A percentile compares a stretch with the other conserved stretches of the same genome.
phyloP scores from a whole-genome alignment of 208 protist species.

The Acanthamoeba royreba region DNA sequence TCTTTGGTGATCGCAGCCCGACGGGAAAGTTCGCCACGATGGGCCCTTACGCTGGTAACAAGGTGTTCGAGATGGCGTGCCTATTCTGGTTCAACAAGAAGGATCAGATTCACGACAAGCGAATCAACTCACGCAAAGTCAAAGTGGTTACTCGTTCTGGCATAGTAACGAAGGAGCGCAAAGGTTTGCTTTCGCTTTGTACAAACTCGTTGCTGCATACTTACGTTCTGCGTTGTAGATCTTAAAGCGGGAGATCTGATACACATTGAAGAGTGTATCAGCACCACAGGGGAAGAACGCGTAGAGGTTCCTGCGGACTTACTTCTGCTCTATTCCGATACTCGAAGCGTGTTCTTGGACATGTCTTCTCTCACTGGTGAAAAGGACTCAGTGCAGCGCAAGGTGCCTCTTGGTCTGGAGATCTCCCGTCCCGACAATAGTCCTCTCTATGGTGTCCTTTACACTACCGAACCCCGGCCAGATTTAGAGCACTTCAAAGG shows the following conservation, averaged over 20 bases:
- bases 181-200: neutral
- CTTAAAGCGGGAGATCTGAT: slow-evolving; percentile 18
- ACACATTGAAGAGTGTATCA: neutral
- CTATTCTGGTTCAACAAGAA: slow-evolving; percentile 53
- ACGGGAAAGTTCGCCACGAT: slow-evolving; percentile 50
- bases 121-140: slow-evolving; percentile 33
- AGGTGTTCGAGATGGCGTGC: slow-evolving; percentile 44
- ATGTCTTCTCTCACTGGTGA: slow-evolving; percentile 45
- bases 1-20: neutral
- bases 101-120: slow-evolving; percentile 25
- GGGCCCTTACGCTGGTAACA: slow-evolving; percentile 39
- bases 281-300: neutral
- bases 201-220: neutral
- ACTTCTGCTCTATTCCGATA: slow-evolving; percentile 21
- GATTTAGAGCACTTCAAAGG: slow-evolving; percentile 46
- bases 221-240: neutral
- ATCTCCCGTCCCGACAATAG: neutral
- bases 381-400: slow-evolving; percentile 49
- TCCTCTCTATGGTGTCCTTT: slow-evolving; percentile 38
- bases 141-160: neutral
- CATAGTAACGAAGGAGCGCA: slow-evolving; percentile 25
- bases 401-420: slow-evolving; percentile 21
- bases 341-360: slow-evolving; percentile 25
- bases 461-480: neutral
- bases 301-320: slow-evolving; percentile 37